These are phyloP conservation scores for Recurvomyces mirabilis DNA, from an alignment of 495 filamentous ascomycete genomes.

Conservation along the genomic window DNA sequence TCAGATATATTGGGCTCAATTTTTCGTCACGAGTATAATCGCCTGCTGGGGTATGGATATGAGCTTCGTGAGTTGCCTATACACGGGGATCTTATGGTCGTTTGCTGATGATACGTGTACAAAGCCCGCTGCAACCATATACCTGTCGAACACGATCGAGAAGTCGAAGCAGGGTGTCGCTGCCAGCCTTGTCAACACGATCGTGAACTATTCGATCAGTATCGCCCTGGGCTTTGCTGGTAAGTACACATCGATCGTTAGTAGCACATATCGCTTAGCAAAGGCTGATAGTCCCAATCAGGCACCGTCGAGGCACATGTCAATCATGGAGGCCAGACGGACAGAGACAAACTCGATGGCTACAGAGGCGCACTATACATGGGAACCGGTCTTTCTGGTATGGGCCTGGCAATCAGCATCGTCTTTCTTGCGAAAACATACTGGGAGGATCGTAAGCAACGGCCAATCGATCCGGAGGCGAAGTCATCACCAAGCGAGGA, in stretches of 20 bases:
- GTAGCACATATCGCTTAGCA: too few relatives aligned
- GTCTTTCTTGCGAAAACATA: constrained; percentile 18
- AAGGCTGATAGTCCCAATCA: too few relatives aligned
- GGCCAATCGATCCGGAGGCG: background rate
- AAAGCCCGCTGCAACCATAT: constrained; percentile 47
- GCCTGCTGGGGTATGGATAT: constrained; percentile 53
- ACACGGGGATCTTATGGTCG: too few relatives aligned
- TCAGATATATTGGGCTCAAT: constrained; percentile 50
- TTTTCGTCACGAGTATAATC: constrained; percentile 45
- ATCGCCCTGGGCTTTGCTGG: constrained; percentile 55
- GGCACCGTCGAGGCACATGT: constrained; percentile 48
- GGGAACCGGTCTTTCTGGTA: constrained; percentile 40
- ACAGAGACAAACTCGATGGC: constrained; percentile 36
- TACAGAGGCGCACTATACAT: constrained; percentile 49
- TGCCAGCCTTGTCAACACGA: constrained; percentile 50
- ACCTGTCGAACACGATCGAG: constrained; percentile 46
- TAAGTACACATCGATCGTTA: too few relatives aligned
- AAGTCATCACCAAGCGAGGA: background rate
- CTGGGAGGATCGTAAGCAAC: constrained; percentile 7
- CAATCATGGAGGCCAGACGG: constrained; percentile 32
- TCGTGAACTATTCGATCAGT: constrained; percentile 56
- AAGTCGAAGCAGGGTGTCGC: constrained; percentile 54
- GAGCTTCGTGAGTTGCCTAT: too few relatives aligned
- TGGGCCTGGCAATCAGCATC: constrained; percentile 34
- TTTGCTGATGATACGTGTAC: too few relatives aligned